Evolutionary conservation across 208 protist species (phyloP).

Genomic region (Eutreptiella sp.): DNA sequence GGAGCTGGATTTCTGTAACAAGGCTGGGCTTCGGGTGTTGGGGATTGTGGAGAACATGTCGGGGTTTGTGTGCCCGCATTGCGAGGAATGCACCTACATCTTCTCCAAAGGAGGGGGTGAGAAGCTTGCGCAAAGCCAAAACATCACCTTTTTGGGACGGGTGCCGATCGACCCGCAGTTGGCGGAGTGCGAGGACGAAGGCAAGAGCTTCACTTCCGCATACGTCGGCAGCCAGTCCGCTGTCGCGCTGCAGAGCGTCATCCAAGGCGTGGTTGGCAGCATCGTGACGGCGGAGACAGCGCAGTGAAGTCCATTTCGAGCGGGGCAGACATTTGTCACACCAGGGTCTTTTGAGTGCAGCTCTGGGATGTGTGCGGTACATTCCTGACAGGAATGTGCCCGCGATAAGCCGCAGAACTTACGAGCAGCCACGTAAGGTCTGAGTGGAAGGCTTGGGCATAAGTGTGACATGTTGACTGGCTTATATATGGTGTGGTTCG

Average conservation of each 20-base stretch:
- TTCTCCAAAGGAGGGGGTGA: slow-evolving; percentile 69
- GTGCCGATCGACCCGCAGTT: slow-evolving; percentile 38
- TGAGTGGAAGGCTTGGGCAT: too few species aligned
- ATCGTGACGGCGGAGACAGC: too few species aligned
- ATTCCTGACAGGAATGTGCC: too few species aligned
- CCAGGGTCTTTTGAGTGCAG: too few species aligned
- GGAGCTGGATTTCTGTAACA: slow-evolving; percentile 78
- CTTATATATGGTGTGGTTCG: too few species aligned
- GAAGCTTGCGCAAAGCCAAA: slow-evolving; percentile 49
- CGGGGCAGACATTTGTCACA: too few species aligned
- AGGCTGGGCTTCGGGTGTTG: slow-evolving; percentile 65
- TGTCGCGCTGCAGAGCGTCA: slow-evolving; percentile 6
- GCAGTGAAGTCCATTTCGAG: too few species aligned
- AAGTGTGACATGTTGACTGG: too few species aligned
- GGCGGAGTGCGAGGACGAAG: slow-evolving; percentile 25
- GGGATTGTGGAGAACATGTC: slow-evolving; percentile 88
- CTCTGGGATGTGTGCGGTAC: too few species aligned
- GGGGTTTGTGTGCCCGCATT: slow-evolving; percentile 82
- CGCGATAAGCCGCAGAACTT: too few species aligned
- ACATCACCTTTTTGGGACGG: slow-evolving; percentile 30
- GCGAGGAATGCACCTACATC: slow-evolving; percentile 72
- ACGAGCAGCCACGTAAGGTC: too few species aligned
- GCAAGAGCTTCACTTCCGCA: slow-evolving; percentile 23
- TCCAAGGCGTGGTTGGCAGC: too few species aligned
- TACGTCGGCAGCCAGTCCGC: slow-evolving; percentile 15